phyloP scores from a whole-genome alignment of 345 rosid species.

The Eucalyptus lansdowneana region DNA sequence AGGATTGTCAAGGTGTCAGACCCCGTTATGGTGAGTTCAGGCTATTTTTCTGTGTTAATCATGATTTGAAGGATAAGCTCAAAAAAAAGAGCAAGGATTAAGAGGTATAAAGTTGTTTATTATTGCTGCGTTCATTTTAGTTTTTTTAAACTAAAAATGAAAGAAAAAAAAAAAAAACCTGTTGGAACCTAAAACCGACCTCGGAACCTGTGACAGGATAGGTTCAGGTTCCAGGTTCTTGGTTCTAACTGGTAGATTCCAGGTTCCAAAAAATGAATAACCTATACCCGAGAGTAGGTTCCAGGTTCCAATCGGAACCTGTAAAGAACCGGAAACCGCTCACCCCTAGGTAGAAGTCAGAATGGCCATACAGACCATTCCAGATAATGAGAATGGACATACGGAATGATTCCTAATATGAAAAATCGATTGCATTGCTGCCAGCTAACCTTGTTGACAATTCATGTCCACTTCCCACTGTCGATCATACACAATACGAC shows the following conservation, averaged over 20 bases:
- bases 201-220: rapidly evolving
- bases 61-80: too few relatives aligned
- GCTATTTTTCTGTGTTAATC: too few relatives aligned
- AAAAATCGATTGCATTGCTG: neutral
- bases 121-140: rapidly evolving
- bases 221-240: rapidly evolving
- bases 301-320: rapidly evolving
- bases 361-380: neutral
- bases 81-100: too few relatives aligned
- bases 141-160: too few relatives aligned
- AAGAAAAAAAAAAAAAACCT: too few relatives aligned
- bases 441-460: neutral
- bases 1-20: neutral
- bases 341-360: too few relatives aligned
- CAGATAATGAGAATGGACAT: neutral
- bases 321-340: rapidly evolving
- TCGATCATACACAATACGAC: neutral
- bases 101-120: too few relatives aligned
- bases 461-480: neutral
- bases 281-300: rapidly evolving
- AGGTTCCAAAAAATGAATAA: too few relatives aligned
- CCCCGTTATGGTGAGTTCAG: too few relatives aligned
- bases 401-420: neutral
- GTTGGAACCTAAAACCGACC: too few relatives aligned
- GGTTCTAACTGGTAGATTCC: rapidly evolving